Evolutionary conservation across 352 stramenopile genomes (phyloP).

Genomic region (Discostella stelligera): DNA sequence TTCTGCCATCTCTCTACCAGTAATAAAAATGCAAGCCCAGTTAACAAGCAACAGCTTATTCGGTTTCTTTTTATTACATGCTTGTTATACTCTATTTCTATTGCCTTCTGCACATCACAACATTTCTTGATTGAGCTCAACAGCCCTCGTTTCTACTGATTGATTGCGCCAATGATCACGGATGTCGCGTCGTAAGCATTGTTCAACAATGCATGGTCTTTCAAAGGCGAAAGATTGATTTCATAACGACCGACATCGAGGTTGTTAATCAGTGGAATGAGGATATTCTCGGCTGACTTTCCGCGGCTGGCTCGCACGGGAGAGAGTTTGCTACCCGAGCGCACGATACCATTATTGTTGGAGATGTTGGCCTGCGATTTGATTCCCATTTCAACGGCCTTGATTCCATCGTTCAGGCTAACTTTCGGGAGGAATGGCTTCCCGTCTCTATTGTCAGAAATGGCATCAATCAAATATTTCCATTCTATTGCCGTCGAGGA

Average conservation of each 20-base stretch:
- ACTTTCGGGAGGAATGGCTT: constrained; percentile 61
- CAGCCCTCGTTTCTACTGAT: background rate
- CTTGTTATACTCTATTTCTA: background rate
- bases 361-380: constrained; percentile 51
- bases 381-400: constrained; percentile 71
- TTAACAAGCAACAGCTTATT: too few species aligned
- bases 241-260: background rate
- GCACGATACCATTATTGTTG: constrained; percentile 23
- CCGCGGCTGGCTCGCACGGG: constrained; percentile 18
- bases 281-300: constrained; percentile 33
- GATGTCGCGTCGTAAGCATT: background rate
- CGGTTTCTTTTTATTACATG: background rate
- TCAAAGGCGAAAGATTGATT: background rate
- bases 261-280: constrained; percentile 10
- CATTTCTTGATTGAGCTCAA: background rate
- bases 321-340: constrained; percentile 9
- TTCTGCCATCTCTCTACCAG: too few species aligned
- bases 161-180: background rate
- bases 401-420: constrained; percentile 65
- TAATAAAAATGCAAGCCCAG: too few species aligned
- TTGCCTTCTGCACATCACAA: background rate
- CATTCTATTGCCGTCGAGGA: constrained; percentile 75
- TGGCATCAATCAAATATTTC: constrained; percentile 57
- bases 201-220: background rate
- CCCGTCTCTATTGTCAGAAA: constrained; percentile 42